Conservation (phyloP, 129 eudicot genomes). For the Artemisia annua region DNA sequence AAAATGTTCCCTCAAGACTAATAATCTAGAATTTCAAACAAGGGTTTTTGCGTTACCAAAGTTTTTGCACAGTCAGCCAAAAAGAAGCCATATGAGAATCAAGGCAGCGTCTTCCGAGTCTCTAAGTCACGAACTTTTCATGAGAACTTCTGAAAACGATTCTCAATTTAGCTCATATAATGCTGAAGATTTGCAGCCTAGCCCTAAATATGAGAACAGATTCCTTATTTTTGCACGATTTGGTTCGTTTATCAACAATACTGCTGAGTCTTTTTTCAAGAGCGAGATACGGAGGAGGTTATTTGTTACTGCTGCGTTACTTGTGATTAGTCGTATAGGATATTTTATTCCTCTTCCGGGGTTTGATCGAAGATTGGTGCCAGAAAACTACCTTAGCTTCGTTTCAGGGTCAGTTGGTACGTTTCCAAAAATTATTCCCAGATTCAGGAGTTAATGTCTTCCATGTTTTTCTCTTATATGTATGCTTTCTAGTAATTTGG, state of each 20-base stretch:
- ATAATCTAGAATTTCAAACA: constrained; percentile 20
- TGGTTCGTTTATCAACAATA: constrained; percentile 64
- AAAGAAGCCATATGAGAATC: constrained; percentile 31
- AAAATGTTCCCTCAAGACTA: constrained; percentile 25
- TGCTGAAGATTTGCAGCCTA: constrained; percentile 37
- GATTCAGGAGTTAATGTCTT: too few species aligned
- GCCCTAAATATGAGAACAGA: constrained; percentile 59
- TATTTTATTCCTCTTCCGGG: constrained; percentile 98
- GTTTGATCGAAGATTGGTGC: constrained; percentile 89
- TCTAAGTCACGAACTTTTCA: constrained; percentile 37
- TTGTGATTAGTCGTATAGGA: constrained; percentile 85
- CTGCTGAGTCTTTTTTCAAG: constrained; percentile 84
- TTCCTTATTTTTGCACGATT: constrained; percentile 64
- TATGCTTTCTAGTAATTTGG: too few species aligned
- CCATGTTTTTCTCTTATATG: not conserved
- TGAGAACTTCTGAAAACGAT: constrained; percentile 25
- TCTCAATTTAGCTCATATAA: constrained; percentile 22
- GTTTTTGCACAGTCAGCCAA: constrained; percentile 15
- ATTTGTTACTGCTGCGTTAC: constrained; percentile 75
- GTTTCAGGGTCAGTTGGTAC: constrained; percentile 85
- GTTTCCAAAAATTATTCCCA: too few species aligned
- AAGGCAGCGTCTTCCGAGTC: constrained; percentile 59
- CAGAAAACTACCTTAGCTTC: constrained; percentile 84
- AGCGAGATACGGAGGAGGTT: constrained; percentile 92
- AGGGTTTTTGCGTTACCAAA: constrained; percentile 20